Evolutionary conservation across 805 yeast species (phyloP), one percentile per base, ranked within the genome.

Genomic region (Dipodascus albidus): DNA sequence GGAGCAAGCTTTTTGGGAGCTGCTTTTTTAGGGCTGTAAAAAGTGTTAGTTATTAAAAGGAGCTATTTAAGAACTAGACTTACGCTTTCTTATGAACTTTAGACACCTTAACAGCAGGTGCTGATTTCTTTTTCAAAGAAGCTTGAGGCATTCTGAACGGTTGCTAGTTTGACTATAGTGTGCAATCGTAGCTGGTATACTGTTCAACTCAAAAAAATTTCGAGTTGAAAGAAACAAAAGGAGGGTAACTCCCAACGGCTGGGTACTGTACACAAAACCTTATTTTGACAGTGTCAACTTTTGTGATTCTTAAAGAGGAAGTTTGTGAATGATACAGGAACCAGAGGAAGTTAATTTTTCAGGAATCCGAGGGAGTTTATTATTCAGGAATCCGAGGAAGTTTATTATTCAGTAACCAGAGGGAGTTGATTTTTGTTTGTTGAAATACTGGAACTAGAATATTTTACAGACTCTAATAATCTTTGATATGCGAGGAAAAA

Each of bases 1-100:
- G 95, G 81, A 57, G 83, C 85, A 61, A 78, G 71, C 54, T 78
- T 77, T 64, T 78, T 77, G 23, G 95, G 96, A 15, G 95, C 93
- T 23, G 86, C 85, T 58, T 78, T 77, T 57, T 77, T 80, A 35
- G 67, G 65, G 42, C 58, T 54, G 48, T 17, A 15, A 6, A 6
- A 15, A 4, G n/a, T 51, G 22, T 27, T 44, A 24, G 35, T 17
- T 19, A 31, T 23, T 8, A n/a, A 15, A 35, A 21, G 4, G 23
- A 19, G 31, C 3, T 4, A 9, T n/a, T n/a, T n/a, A n/a, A n/a
- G n/a, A n/a, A n/a, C n/a, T n/a, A n/a, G n/a, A n/a, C 42, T 4
- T 15, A 19, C 20, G 50, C 22, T n/a, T 42, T 23, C 48, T 20
- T 48, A 24, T 50, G 55, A 59, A 27, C 54, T 33, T 57, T 56